Percentiles rank a stretch among this genome's conserved stretches.
These are phyloP conservation scores for Coemansia sp. DNA, from an alignment of 192 early-diverging fungal genomes.

Conservation along the genomic window DNA sequence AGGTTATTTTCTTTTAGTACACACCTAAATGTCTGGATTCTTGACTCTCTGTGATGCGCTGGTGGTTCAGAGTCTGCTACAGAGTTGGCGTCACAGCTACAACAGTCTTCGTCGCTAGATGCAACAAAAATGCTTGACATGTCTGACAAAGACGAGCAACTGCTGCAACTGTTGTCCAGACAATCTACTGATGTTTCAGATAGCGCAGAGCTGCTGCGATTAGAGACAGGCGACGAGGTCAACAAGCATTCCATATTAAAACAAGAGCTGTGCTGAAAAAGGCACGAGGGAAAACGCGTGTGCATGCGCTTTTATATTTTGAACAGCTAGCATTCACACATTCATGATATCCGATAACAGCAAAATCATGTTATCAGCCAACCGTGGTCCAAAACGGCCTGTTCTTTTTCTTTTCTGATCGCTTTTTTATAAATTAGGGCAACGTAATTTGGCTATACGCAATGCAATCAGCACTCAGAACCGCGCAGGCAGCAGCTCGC, in stretches of 20 bases:
- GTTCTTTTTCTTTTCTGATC: neutral
- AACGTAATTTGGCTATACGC: neutral
- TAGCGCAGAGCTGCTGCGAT: neutral
- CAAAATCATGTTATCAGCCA: neutral
- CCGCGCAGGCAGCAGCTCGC: constrained; percentile 25
- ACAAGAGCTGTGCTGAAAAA: neutral
- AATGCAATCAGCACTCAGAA: constrained; percentile 45
- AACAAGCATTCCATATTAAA: neutral
- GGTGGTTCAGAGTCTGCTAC: neutral
- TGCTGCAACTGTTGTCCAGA: neutral
- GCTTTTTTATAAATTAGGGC: neutral
- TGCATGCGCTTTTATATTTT: neutral
- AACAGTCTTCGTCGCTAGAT: neutral
- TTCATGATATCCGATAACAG: neutral
- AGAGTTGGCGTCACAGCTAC: neutral
- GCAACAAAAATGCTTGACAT: neutral
- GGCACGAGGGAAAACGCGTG: neutral
- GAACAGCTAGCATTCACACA: neutral
- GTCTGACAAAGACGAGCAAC: neutral
- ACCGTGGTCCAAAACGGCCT: neutral
- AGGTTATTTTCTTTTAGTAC: neutral
- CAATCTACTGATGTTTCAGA: neutral
- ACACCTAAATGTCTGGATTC: neutral
- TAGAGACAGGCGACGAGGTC: neutral
- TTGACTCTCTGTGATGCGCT: neutral